Percentiles rank a stretch among this genome's conserved stretches.
Conservation (phyloP, 129 eudicot species). For the Scalesia atractyloides region DNA sequence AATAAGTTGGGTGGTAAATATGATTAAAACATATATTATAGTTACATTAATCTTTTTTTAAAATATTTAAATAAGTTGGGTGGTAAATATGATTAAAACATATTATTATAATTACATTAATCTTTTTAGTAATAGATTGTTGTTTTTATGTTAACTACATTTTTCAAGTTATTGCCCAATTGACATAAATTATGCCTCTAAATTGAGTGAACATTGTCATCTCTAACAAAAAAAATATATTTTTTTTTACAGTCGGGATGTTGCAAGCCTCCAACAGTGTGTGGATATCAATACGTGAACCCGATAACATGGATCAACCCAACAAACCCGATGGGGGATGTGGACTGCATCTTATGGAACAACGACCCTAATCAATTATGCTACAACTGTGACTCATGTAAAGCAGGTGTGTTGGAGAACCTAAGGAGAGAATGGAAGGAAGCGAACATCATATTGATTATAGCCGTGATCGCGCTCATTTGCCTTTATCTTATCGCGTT, state of each 20-base stretch:
- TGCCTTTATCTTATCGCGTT: constrained; percentile 82
- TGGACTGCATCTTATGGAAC: constrained; percentile 84
- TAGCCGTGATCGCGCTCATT: constrained; percentile 68
- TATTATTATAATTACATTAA: no score
- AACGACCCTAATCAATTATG: constrained; percentile 76
- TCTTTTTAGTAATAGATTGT: no score
- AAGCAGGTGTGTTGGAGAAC: constrained; percentile 83
- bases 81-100: no score
- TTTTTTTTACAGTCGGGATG: constrained; percentile 69
- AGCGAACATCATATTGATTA: constrained; percentile 69
- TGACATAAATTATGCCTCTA: not conserved
- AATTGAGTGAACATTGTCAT: not conserved
- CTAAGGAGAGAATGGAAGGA: constrained; percentile 86
- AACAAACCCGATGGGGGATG: constrained; percentile 55
- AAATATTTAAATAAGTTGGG: no score
- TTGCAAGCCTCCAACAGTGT: constrained; percentile 89
- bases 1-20: no score
- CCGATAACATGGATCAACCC: constrained; percentile 85
- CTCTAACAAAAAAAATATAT: not conserved
- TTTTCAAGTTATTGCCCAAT: not conserved
- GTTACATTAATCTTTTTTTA: no score
- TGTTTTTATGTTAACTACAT: no score
- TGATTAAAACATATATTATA: no score
- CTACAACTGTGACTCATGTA: constrained; percentile 86
- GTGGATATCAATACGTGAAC: constrained; percentile 82